These are phyloP conservation scores for Draba incana DNA, from an alignment of 345 rosid species.

Conservation along the genomic window DNA sequence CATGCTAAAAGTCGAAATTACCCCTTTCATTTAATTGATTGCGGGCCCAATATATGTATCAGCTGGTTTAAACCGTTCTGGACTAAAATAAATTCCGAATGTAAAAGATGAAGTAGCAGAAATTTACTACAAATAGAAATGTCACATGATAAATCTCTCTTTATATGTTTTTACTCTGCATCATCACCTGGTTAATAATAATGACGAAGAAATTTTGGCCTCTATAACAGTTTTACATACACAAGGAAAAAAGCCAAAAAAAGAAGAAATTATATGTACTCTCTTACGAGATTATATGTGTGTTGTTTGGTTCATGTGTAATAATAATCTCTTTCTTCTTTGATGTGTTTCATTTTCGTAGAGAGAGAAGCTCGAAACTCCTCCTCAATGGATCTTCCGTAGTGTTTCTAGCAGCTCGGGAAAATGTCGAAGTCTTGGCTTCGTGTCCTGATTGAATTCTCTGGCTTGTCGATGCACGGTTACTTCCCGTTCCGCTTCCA, in stretches of 20 bases:
- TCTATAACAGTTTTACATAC: neutral
- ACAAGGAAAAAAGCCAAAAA: neutral
- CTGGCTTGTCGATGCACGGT: constrained; percentile 62
- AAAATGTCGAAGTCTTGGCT: constrained; percentile 49
- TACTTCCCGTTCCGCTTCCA: constrained; percentile 37
- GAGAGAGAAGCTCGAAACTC: constrained; percentile 70
- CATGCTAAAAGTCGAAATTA: neutral
- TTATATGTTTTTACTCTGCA: too few species aligned
- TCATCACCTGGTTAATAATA: too few species aligned
- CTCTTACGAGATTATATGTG: neutral
- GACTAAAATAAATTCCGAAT: too few species aligned
- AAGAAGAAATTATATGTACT: too few species aligned
- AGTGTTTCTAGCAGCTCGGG: constrained; percentile 55
- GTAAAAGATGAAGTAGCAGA: too few species aligned
- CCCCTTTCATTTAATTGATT: neutral
- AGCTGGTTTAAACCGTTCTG: too few species aligned
- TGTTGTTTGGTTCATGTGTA: constrained; percentile 1
- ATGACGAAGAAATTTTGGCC: too few species aligned
- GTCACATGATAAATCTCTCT: too few species aligned
- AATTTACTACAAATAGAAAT: too few species aligned
- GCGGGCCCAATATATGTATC: neutral
- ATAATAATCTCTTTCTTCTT: neutral
- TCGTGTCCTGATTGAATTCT: constrained; percentile 56
- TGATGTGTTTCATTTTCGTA: constrained; percentile 49
- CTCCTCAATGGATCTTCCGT: constrained; percentile 60